These are phyloP conservation scores for Bipolaris gigantea DNA, from an alignment of 2,329 filamentous ascomycete genomes.

Conservation along the genomic window DNA sequence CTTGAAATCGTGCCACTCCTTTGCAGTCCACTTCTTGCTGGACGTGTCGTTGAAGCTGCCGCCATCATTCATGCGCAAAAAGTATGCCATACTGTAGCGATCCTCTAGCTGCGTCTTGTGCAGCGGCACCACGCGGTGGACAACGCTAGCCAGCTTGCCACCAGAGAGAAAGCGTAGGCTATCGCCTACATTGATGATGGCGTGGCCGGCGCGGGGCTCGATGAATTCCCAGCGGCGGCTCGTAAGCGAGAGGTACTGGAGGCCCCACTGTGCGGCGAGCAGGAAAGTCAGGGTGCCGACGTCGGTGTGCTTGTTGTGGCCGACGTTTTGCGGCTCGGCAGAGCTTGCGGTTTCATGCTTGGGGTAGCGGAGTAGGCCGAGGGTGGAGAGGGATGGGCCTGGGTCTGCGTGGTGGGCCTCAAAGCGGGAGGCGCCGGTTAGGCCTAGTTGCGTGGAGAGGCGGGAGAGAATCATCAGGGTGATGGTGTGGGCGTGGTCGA, in stretches of 20 bases:
- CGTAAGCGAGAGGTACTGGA: slow-evolving; percentile 30
- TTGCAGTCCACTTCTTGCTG: neutral
- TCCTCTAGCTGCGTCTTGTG: neutral
- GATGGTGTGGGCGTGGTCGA: neutral
- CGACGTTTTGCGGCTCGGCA: neutral
- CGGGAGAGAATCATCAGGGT: neutral
- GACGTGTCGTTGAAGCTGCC: neutral
- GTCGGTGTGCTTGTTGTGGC: slow-evolving; percentile 55
- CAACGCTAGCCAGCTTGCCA: neutral
- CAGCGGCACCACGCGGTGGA: slow-evolving; percentile 13
- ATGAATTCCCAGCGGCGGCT: slow-evolving; percentile 53
- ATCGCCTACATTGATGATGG: slow-evolving; percentile 44
- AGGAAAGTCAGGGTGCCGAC: slow-evolving; percentile 59
- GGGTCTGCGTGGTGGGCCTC: neutral
- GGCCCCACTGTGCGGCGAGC: slow-evolving; percentile 34
- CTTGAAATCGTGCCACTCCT: neutral
- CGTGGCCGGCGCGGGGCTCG: slow-evolving; percentile 29
- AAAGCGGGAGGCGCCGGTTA: neutral
- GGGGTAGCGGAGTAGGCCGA: neutral
- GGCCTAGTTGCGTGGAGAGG: neutral
- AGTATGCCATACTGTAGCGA: slow-evolving; percentile 12
- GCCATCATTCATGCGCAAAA: neutral
- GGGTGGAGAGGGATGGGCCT: neutral
- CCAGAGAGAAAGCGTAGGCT: slow-evolving; percentile 13
- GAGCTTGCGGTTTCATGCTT: neutral